A percentile compares a stretch with the other conserved stretches of the same genome.
phyloP scores from a whole-genome alignment of 495 filamentous ascomycete species.

The Tuber indicum region DNA sequence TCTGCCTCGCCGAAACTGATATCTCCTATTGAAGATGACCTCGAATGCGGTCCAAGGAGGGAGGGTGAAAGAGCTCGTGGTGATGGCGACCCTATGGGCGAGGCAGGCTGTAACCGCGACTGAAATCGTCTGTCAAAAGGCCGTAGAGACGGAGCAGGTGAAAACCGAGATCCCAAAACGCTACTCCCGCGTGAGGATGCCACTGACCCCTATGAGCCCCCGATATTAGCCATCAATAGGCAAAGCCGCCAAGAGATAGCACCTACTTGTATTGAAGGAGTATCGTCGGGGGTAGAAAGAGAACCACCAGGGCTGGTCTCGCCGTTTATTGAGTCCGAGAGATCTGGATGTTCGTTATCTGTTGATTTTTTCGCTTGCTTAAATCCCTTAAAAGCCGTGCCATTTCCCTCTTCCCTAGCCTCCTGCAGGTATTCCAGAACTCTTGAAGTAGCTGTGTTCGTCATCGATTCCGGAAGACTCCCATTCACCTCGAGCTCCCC shows the following conservation, averaged over 20 bases:
- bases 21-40: slow-evolving; percentile 58
- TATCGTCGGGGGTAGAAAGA: slow-evolving; percentile 66
- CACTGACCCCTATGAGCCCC: slow-evolving; percentile 61
- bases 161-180: slow-evolving; percentile 49
- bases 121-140: slow-evolving; percentile 94
- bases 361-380: slow-evolving; percentile 19
- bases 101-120: slow-evolving; percentile 55
- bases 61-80: slow-evolving; percentile 72
- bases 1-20: slow-evolving; percentile 30
- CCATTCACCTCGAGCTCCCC: slow-evolving; percentile 17
- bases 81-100: slow-evolving; percentile 41
- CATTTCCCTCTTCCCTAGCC: slow-evolving; percentile 31
- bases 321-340: slow-evolving; percentile 25
- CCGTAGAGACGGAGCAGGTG: slow-evolving; percentile 71
- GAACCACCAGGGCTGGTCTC: slow-evolving; percentile 44
- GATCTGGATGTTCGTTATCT: slow-evolving; percentile 26
- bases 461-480: slow-evolving; percentile 7
- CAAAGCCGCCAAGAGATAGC: slow-evolving; percentile 12
- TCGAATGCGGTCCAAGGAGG: slow-evolving; percentile 65
- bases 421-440: slow-evolving; percentile 42
- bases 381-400: slow-evolving; percentile 32
- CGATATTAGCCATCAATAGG: slow-evolving; percentile 39
- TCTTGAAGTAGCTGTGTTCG: slow-evolving; percentile 25
- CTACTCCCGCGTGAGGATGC: slow-evolving; percentile 70
- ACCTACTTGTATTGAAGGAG: slow-evolving; percentile 77